A percentile compares a stretch with the other conserved stretches of the same genome.
phyloP scores from a whole-genome alignment of 257 asterid genomes.

The Solanum medicagineum region DNA sequence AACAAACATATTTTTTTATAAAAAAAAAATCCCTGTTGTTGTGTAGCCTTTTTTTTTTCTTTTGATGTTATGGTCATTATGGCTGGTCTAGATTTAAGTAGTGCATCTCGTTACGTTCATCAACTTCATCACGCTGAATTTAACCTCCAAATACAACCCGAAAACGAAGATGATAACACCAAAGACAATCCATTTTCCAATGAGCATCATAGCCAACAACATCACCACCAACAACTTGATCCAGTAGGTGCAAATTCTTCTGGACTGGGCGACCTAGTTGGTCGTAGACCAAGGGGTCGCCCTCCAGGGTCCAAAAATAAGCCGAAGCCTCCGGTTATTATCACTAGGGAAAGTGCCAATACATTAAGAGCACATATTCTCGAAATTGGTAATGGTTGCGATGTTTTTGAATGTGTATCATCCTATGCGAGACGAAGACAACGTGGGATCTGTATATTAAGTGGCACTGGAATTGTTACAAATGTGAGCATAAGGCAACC shows the following conservation, averaged over 20 bases:
- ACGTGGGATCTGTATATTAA: slow-evolving; percentile 52
- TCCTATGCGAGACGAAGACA: slow-evolving; percentile 38
- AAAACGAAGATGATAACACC: slow-evolving; percentile 24
- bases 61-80: slow-evolving; percentile 15
- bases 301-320: slow-evolving; percentile 50
- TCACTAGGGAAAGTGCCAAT: slow-evolving; percentile 47
- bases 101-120: slow-evolving; percentile 47
- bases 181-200: slow-evolving; percentile 19
- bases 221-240: slow-evolving; percentile 2
- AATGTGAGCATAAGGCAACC: slow-evolving; percentile 43
- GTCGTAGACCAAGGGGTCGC: slow-evolving; percentile 44
- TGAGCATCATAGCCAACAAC: background rate
- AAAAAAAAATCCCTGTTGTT: background rate
- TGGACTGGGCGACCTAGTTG: slow-evolving; percentile 29
- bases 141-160: slow-evolving; percentile 33
- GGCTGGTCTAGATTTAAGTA: slow-evolving; percentile 78
- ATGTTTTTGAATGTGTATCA: slow-evolving; percentile 35
- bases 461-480: slow-evolving; percentile 40
- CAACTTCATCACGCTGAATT: slow-evolving; percentile 46
- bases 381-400: slow-evolving; percentile 33
- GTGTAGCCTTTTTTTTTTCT: background rate
- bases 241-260: slow-evolving; percentile 7
- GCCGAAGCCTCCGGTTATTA: slow-evolving; percentile 42
- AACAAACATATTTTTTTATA: background rate
- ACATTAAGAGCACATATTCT: slow-evolving; percentile 46